Conservation (phyloP, 2,329 filamentous ascomycete species). For the Huntiella abstrusa region DNA sequence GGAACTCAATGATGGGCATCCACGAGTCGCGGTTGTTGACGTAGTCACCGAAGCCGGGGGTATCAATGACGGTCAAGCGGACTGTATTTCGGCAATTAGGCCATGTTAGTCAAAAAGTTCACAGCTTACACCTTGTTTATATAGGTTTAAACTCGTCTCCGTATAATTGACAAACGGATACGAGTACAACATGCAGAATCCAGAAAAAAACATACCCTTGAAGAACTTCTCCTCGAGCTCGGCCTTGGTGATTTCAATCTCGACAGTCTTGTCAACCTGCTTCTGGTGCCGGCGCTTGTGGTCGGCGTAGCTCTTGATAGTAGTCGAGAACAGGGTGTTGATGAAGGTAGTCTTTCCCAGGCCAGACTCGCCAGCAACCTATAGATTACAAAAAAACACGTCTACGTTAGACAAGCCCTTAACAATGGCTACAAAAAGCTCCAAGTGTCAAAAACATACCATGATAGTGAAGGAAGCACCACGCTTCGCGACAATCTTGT, state of each 20-base stretch:
- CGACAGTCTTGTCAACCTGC: conserved; percentile 98
- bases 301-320: conserved; percentile 99
- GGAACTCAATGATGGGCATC: conserved; percentile 99
- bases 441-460: conserved; percentile 34
- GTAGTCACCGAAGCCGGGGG: conserved; percentile 96
- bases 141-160: no score
- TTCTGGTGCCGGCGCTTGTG: conserved; percentile 98
- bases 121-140: no score
- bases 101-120: not conserved
- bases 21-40: conserved; percentile 99
- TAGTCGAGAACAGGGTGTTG: conserved; percentile 99
- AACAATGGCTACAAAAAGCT: not conserved
- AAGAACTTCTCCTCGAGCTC: conserved; percentile 99
- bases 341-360: conserved; percentile 99
- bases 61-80: conserved; percentile 96
- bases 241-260: conserved; percentile 99
- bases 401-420: conserved; percentile 6
- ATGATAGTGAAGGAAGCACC: conserved; percentile 98
- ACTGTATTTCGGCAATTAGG: conserved; percentile 33
- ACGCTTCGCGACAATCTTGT: conserved; percentile 62
- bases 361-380: conserved; percentile 97
- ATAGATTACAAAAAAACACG: conserved; percentile 10
- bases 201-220: conserved; percentile 50
- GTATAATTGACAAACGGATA: not conserved
- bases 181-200: not conserved